These are phyloP conservation scores for Voacanga thouarsii DNA, from an alignment of 257 asterid genomes.

Conservation along the genomic window DNA sequence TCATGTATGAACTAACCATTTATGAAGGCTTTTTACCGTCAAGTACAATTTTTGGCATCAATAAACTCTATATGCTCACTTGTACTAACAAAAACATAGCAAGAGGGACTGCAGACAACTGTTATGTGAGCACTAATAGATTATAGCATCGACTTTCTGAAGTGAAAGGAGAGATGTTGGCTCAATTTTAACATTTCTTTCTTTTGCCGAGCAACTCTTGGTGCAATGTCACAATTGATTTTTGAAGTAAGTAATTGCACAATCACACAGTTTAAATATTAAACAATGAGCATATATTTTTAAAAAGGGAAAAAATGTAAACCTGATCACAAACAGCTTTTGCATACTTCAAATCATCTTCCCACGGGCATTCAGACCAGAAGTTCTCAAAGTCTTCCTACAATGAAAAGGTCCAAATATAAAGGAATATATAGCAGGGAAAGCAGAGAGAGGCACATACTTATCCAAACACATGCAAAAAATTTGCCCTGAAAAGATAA, in stretches of 20 bases:
- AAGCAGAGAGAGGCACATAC: not conserved
- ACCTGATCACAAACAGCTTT: conserved; percentile 96
- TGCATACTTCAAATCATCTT: conserved; percentile 81
- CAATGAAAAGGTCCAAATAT: conserved; percentile 11
- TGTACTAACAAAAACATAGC: not conserved
- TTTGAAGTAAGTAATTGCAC: not conserved
- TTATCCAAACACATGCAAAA: not conserved
- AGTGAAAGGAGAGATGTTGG: not conserved
- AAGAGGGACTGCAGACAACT: not conserved
- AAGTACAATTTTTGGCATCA: not conserved
- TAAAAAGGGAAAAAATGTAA: not conserved
- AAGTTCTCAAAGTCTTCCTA: conserved; percentile 95
- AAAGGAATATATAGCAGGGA: not conserved
- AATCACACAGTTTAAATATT: not conserved
- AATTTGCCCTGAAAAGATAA: not conserved
- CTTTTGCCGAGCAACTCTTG: not conserved
- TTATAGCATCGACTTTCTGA: not conserved
- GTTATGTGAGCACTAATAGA: not conserved
- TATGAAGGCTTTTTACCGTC: not conserved
- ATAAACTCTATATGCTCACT: not conserved
- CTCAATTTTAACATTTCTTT: not conserved
- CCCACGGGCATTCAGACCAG: conserved; percentile 99
- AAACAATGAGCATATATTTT: not conserved
- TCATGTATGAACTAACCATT: not conserved
- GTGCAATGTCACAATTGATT: not conserved